Evolutionary conservation across 495 filamentous ascomycete species (phyloP).

Genomic region (Hypomontagnella submonticulosa): DNA sequence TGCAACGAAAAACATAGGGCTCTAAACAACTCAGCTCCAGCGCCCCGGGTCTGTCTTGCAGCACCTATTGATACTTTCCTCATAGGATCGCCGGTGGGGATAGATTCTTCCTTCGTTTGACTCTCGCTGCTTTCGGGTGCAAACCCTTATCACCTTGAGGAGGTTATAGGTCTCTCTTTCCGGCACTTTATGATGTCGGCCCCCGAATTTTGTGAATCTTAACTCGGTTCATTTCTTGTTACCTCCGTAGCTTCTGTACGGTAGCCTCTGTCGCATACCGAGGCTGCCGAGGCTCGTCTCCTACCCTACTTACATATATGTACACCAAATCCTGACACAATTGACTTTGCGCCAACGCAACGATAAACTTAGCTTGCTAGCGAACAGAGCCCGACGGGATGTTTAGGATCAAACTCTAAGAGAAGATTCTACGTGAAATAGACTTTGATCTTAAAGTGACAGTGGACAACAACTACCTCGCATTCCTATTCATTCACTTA

Average conservation of each 20-base stretch:
- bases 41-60: conserved; percentile 7
- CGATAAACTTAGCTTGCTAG: conserved; percentile 13
- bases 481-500: conserved; percentile 18
- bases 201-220: not conserved
- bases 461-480: not conserved
- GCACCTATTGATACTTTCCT: not conserved
- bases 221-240: conserved; percentile 23
- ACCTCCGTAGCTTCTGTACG: not conserved
- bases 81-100: conserved; percentile 9
- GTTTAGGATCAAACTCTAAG: conserved; percentile 26
- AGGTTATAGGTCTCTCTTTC: conserved; percentile 5
- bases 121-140: conserved; percentile 1
- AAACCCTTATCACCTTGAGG: conserved; percentile 2
- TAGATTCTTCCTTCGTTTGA: conserved; percentile 11
- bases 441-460: conserved; percentile 7
- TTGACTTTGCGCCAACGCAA: conserved; percentile 22
- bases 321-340: conserved; percentile 8
- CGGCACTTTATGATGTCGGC: conserved; percentile 12
- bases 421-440: conserved; percentile 1
- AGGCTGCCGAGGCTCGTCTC: conserved; percentile 36
- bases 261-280: conserved; percentile 25
- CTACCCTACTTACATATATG: not conserved
- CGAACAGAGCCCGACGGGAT: conserved; percentile 12
- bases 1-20: conserved; percentile 19
- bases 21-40: conserved; percentile 23